Base-by-base conservation (phyloP, 345 rosid species). In the Raphanus raphanistrum region DNA sequence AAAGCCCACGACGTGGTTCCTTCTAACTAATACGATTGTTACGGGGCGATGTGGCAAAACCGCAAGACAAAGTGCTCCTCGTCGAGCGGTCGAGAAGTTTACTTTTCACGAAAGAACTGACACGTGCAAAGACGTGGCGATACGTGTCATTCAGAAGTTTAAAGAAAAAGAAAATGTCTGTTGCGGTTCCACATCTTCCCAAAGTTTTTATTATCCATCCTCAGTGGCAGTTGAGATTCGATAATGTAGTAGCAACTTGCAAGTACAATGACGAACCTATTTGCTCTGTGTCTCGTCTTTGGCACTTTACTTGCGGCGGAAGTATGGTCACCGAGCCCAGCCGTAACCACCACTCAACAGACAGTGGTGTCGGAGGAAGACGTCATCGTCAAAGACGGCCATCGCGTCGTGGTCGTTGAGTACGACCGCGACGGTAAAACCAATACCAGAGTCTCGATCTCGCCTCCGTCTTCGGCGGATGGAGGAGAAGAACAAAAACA, bases 331-430 rank as follows among this genome's bases (percentile, higher is more conserved):
- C 93, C 88, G 21, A 65, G 6, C 26, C 85, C 87, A 1, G 64
- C 64, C 63, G 45, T 38, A 4, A 60, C 12, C 29, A 68, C 26
- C 38, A 25, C 7, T 17, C 35, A 63, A 12, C 50, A 5, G 33
- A 69, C 43, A 3, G 26, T 41, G 13, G 35, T 36, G 21, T 50
- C 65, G 8, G 74, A 71, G 8, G 87, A 74, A 7, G 85, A 84
- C 35, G 89, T 88, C 13, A 84, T 88, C 21, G 82, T 90, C 10
- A 90, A 88, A 81, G 90, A 86, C 38, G 98, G 92, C 3, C 94
- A 88, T 58, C 81, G 86, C 12, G 85, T 86, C 2, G 84, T 92
- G 4, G 88, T 89, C 2, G 94, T 92, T 8, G 92, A 90, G 83
- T 88, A 78, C 60, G 97, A 91, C 8, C 72, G 88, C 41, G 75